Evolutionary conservation across 2,329 filamentous ascomycete genomes (phyloP), one percentile per base, ranked within the genome.

Genomic region (Malbranchea zuffiana): DNA sequence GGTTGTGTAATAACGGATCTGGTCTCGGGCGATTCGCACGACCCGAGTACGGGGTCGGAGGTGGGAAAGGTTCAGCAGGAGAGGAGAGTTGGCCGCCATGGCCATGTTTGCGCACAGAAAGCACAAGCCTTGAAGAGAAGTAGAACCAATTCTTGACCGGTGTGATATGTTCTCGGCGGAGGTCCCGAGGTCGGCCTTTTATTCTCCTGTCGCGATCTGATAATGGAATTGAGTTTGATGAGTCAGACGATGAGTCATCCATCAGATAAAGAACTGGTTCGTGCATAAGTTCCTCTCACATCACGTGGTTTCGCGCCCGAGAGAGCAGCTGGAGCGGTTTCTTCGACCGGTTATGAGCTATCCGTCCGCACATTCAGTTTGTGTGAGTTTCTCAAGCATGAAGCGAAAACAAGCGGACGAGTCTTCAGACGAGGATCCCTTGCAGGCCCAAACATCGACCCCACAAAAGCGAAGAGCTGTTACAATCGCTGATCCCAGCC

Each of bases 1-100:
- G 26, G 63, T 61, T 35, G 65, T 66, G 50, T 67, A 68, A 41
- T 51, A 49, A 39, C 62, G 56, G 37, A 61, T 51, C 39, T 63
- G 61, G 45, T 55, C 52, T 44, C 25, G 19, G 12, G 36, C n/a
- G 21, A 24, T 19, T 39, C 30, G 29, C 8, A 21, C n/a, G 5
- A 34, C 18, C 30, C 36, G 23, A 33, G 36, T 15, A 29, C 36
- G 30, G 34, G n/a, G 17, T 29, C 31, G 16, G 29, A 12, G 18
- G 36, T 21, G 30, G 24, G 18, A 21, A 10, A 39, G 18, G 11
- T 23, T 24, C 21, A 34, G 24, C 16, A 32, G n/a, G 6, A 39
- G 8, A 8, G 36, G 36, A 28, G 29, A 6, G 24, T 34, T 39
- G 16, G 24, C 17, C 6, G 11, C 36, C 36, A 39, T 39, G 10